phyloP scores from a whole-genome alignment of 164 flowering plant genomes.

The Stephania cephalantha region DNA sequence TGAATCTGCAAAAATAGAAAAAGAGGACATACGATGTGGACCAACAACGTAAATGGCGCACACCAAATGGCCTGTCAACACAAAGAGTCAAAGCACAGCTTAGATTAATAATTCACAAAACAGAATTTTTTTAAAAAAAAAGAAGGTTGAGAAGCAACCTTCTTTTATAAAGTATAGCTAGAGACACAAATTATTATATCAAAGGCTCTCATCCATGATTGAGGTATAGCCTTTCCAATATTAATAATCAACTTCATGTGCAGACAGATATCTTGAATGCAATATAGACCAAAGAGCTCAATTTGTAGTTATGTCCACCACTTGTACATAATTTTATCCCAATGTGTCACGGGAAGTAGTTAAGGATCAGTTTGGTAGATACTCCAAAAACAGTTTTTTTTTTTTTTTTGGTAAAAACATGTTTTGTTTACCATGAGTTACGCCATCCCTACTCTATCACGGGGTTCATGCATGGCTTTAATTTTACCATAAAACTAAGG shows the following conservation, averaged over 20 bases:
- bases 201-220: not conserved
- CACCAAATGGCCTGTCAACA: not conserved
- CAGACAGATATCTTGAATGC: not conserved
- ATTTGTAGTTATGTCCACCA: constrained; percentile 1
- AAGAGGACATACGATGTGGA: not conserved
- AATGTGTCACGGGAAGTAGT: not conserved
- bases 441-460: too few relatives aligned
- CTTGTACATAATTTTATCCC: not conserved
- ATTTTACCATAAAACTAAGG: too few relatives aligned
- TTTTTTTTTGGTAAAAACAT: too few relatives aligned
- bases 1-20: not conserved
- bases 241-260: not conserved
- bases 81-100: not conserved
- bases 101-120: not conserved
- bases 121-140: not conserved
- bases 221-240: not conserved
- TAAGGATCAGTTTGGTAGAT: too few relatives aligned
- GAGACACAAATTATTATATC: not conserved
- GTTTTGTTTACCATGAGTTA: too few relatives aligned
- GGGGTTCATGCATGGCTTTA: too few relatives aligned
- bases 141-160: too few relatives aligned
- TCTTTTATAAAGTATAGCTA: too few relatives aligned
- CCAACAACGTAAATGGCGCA: not conserved
- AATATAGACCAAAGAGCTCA: not conserved
- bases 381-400: too few relatives aligned